Conservation (phyloP, 139 green algal species). For the Haematococcus lacustris region DNA sequence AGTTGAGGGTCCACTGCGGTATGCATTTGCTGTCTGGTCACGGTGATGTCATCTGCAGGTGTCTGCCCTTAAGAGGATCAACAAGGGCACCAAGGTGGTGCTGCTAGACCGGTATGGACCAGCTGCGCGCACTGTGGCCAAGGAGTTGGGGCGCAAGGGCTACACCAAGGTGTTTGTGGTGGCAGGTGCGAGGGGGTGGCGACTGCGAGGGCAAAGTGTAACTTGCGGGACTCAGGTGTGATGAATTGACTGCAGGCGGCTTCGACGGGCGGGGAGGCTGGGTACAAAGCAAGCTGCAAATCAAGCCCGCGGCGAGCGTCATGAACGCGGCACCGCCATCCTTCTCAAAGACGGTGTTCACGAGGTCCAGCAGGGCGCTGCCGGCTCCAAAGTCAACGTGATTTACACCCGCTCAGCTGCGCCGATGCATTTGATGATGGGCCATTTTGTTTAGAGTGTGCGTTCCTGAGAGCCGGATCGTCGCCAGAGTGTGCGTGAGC, state of each 20-base stretch:
- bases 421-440: neutral
- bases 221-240: no score
- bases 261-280: constrained; percentile 63
- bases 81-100: constrained; percentile 54
- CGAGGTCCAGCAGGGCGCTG: neutral
- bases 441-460: no score
- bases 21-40: neutral
- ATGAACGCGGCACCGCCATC: neutral
- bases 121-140: constrained; percentile 55
- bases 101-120: constrained; percentile 72
- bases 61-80: constrained; percentile 60
- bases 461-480: no score
- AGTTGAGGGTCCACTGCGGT: neutral
- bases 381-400: neutral
- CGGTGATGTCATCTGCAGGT: constrained; percentile 9
- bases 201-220: no score
- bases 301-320: constrained; percentile 46
- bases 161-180: constrained; percentile 55
- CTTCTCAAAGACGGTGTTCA: neutral
- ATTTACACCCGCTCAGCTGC: neutral
- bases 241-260: constrained; percentile 41
- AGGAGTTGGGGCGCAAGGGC: constrained; percentile 53
- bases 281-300: constrained; percentile 72
- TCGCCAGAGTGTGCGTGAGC: no score
- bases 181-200: constrained; percentile 1